phyloP scores from a whole-genome alignment of 208 protist genomes.

The Polymyxa betae region DNA sequence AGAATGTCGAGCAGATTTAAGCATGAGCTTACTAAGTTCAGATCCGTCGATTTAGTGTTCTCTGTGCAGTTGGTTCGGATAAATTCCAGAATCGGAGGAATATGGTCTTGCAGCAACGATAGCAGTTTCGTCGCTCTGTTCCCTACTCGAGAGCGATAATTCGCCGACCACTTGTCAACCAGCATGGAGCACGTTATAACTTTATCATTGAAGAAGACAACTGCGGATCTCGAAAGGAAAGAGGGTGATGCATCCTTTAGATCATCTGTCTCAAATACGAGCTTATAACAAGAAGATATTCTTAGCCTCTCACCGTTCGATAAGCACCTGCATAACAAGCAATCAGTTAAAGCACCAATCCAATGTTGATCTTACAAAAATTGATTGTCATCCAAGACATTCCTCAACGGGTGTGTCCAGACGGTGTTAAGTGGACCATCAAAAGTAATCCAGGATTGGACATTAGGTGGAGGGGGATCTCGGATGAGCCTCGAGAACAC shows the following conservation, averaged over 20 bases:
- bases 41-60: conserved; percentile 75
- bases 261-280: conserved; percentile 98
- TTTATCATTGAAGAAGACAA: conserved; percentile 87
- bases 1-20: conserved; percentile 60
- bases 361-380: conserved; percentile 87
- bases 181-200: conserved; percentile 82
- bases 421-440: conserved; percentile 88
- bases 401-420: conserved; percentile 99
- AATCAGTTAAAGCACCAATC: neutral
- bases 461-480: conserved; percentile 50
- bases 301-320: conserved; percentile 95
- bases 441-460: neutral
- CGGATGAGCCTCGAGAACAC: conserved; percentile 66
- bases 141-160: neutral
- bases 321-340: neutral
- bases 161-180: conserved; percentile 83
- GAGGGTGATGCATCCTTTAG: conserved; percentile 94
- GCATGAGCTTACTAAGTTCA: conserved; percentile 35
- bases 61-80: conserved; percentile 61
- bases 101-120: conserved; percentile 47
- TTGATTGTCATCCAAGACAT: conserved; percentile 98
- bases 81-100: conserved; percentile 13
- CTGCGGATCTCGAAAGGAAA: conserved; percentile 95
- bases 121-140: neutral
- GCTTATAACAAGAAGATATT: conserved; percentile 87